Conservation (phyloP, 2,329 filamentous ascomycete species). For the Penicillium nordicum region DNA sequence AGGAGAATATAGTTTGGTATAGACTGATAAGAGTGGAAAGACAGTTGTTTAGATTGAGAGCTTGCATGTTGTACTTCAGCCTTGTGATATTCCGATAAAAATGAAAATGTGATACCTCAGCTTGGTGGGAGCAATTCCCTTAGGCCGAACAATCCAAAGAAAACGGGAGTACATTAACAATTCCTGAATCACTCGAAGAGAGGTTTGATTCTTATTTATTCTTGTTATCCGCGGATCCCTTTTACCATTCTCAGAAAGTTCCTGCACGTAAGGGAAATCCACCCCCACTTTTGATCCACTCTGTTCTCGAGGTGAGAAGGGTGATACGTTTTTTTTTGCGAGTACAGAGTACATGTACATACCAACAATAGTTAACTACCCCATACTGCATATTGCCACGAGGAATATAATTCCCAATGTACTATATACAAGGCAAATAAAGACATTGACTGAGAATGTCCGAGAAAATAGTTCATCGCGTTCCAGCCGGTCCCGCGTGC, state of each 20-base stretch:
- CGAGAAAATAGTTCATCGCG: neutral
- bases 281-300: neutral
- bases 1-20: neutral
- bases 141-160: no score
- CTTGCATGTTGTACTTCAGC: neutral
- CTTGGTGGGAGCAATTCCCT: no score
- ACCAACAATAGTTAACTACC: neutral
- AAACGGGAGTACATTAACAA: no score
- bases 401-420: neutral
- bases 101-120: no score
- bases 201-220: no score
- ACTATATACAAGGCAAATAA: neutral
- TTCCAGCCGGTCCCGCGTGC: neutral
- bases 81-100: neutral
- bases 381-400: neutral
- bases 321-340: neutral
- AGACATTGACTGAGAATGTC: neutral
- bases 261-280: neutral
- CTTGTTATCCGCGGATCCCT: neutral
- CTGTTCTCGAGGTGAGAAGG: neutral
- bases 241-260: neutral
- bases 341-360: neutral
- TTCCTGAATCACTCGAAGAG: no score
- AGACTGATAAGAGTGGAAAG: neutral
- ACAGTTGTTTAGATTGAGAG: neutral